Evolutionary conservation across 2,329 filamentous ascomycete genomes (phyloP).

Genomic region (Tolypocladium album): DNA sequence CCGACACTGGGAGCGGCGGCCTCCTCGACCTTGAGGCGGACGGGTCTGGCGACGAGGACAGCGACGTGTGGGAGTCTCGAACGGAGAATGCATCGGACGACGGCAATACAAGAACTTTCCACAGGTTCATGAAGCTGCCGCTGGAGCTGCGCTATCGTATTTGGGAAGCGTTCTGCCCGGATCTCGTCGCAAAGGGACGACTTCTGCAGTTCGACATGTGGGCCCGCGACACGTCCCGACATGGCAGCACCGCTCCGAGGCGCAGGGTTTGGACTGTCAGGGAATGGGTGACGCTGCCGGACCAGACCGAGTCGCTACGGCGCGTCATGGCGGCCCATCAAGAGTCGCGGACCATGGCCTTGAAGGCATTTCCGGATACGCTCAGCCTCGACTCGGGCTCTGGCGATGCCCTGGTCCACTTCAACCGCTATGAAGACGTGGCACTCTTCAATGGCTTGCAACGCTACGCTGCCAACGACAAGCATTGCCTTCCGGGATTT

Average conservation of each 20-base stretch:
- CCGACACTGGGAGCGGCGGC: background rate
- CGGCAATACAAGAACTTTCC: constrained; percentile 7
- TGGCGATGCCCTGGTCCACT: constrained; percentile 15
- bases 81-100: background rate
- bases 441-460: constrained; percentile 10
- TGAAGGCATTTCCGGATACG: constrained; percentile 19
- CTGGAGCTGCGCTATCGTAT: constrained; percentile 21
- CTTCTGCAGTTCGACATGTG: constrained; percentile 6
- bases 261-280: constrained; percentile 8
- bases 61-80: background rate
- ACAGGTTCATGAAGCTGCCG: constrained; percentile 16
- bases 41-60: constrained; percentile 2
- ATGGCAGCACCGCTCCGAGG: background rate
- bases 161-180: constrained; percentile 22
- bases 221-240: background rate
- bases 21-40: constrained; percentile 7
- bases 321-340: constrained; percentile 20
- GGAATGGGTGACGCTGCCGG: constrained; percentile 12
- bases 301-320: constrained; percentile 17
- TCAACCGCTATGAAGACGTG: constrained; percentile 20
- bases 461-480: background rate
- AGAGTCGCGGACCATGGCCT: constrained; percentile 23
- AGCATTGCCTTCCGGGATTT: constrained; percentile 13
- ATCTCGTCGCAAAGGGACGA: constrained; percentile 12
- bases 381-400: constrained; percentile 14